A percentile compares a stretch with the other conserved stretches of the same genome.
phyloP scores from a whole-genome alignment of 176 grass and related monocot genomes.

The Bothriochloa decipiens region DNA sequence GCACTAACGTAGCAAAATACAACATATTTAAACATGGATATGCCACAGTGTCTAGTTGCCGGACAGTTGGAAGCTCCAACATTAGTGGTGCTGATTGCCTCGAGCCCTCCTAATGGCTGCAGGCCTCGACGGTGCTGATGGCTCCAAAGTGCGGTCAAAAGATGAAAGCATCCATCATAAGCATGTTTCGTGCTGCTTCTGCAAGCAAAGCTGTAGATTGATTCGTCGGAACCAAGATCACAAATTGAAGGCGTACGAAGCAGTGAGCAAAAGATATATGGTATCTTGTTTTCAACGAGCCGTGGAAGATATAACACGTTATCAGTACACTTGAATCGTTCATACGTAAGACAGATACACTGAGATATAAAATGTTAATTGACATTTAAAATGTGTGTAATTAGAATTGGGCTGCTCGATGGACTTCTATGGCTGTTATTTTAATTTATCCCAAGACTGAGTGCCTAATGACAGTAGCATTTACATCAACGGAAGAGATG shows the following conservation, averaged over 20 bases:
- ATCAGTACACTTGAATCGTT: neutral
- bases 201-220: neutral
- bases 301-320: neutral
- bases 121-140: neutral
- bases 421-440: neutral
- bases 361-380: too few relatives aligned
- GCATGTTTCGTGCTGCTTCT: conserved; percentile 6
- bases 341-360: neutral
- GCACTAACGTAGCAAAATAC: too few relatives aligned
- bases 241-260: neutral
- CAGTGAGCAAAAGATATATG: neutral
- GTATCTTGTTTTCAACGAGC: too few relatives aligned
- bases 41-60: neutral
- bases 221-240: neutral
- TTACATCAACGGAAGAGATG: neutral
- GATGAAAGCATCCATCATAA: neutral
- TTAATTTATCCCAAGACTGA: neutral
- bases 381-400: neutral
- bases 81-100: neutral
- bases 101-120: conserved; percentile 25
- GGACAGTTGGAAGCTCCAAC: conserved; percentile 1
- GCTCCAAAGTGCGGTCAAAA: conserved; percentile 24
- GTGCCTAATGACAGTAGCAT: conserved; percentile 18
- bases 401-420: neutral
- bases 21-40: too few relatives aligned